Evolutionary conservation across 805 yeast species (phyloP).

Genomic region (Blastobotrys mokoenaii): DNA sequence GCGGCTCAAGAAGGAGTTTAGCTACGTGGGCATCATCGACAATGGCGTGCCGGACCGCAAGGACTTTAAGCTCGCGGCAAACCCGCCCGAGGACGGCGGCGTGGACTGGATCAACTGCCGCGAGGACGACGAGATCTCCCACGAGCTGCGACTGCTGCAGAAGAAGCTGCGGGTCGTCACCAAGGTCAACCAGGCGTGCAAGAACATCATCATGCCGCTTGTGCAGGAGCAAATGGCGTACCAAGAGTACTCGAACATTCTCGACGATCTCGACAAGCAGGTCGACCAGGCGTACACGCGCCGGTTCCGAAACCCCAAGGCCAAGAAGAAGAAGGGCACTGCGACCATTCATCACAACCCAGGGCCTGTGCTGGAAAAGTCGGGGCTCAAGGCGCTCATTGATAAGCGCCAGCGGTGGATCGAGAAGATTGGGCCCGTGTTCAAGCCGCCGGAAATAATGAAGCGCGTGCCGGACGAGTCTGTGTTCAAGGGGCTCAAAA

Average conservation of each 20-base stretch:
- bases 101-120: constrained; percentile 70
- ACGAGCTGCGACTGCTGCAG: constrained; percentile 72
- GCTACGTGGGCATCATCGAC: constrained; percentile 77
- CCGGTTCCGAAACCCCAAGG: constrained; percentile 63
- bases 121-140: constrained; percentile 91
- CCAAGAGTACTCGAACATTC: constrained; percentile 84
- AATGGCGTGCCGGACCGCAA: constrained; percentile 25
- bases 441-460: constrained; percentile 59
- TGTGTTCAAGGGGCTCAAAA: constrained; percentile 43
- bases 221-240: constrained; percentile 87
- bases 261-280: constrained; percentile 93
- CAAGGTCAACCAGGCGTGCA: constrained; percentile 56
- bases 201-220: constrained; percentile 55
- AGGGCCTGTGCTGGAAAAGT: constrained; percentile 26
- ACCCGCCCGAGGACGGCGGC: constrained; percentile 21
- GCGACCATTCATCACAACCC: constrained; percentile 11
- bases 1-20: constrained; percentile 75
- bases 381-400: constrained; percentile 67
- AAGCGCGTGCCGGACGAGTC: constrained; percentile 61
- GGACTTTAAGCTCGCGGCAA: constrained; percentile 19
- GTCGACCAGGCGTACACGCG: constrained; percentile 89
- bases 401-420: constrained; percentile 91
- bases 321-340: constrained; percentile 40
- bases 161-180: constrained; percentile 53
- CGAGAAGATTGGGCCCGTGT: constrained; percentile 78